These are phyloP conservation scores for Beauveria varroae DNA, from an alignment of 2,329 filamentous ascomycete species.

Conservation along the genomic window DNA sequence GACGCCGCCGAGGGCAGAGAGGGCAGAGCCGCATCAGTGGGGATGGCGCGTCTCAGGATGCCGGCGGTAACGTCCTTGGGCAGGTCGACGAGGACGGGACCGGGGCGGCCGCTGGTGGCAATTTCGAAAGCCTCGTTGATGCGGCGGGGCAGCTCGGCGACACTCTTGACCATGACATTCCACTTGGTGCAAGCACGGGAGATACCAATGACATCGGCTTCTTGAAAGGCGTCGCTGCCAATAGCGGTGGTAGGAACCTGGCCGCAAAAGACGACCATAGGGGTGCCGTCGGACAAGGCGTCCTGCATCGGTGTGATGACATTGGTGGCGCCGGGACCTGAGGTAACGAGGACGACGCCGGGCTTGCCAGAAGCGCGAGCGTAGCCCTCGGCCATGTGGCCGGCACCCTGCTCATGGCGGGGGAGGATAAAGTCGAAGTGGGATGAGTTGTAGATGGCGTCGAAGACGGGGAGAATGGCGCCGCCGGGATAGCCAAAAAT, in stretches of 20 bases:
- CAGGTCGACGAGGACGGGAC: conserved; percentile 89
- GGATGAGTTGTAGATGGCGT: conserved; percentile 96
- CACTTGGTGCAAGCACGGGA: conserved; percentile 95
- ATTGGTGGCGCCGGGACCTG: conserved; percentile 92
- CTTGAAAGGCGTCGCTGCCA: conserved; percentile 94
- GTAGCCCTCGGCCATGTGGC: conserved; percentile 98
- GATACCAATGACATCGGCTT: conserved; percentile 90
- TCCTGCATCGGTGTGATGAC: conserved; percentile 95
- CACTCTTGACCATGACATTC: conserved; percentile 97
- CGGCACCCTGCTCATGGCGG: conserved; percentile 93
- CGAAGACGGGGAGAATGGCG: conserved; percentile 94
- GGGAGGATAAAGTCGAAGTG: conserved; percentile 95
- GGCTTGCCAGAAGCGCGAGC: conserved; percentile 89
- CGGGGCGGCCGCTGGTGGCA: conserved; percentile 86
- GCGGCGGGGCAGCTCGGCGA: conserved; percentile 82
- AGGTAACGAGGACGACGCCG: conserved; percentile 93
- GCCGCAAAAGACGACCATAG: conserved; percentile 90
- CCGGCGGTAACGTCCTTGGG: conserved; percentile 94
- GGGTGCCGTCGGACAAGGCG: conserved; percentile 89
- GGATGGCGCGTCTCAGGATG: conserved; percentile 76
- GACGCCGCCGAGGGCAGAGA: conserved; percentile 80
- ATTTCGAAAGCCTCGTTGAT: conserved; percentile 99
- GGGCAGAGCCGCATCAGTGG: conserved; percentile 64
- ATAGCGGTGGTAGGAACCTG: conserved; percentile 88
- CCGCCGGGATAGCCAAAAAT: conserved; percentile 92